A percentile compares a stretch with the other conserved stretches of the same genome.
These are phyloP conservation scores for Eleusine indica DNA, from an alignment of 176 grass and related monocot genomes.

Conservation along the genomic window DNA sequence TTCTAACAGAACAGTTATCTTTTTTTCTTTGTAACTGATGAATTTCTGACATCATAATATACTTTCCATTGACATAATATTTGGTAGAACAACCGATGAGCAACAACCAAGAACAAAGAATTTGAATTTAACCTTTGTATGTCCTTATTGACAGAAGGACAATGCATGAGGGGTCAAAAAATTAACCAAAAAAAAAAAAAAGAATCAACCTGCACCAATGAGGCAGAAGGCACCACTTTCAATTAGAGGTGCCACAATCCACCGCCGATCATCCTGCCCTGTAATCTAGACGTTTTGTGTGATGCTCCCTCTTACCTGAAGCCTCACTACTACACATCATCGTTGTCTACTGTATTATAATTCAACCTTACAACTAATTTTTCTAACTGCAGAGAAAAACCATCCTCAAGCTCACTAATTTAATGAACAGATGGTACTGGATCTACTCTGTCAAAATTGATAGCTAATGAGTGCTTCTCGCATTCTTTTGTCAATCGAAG, in stretches of 20 bases:
- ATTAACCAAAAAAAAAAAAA: slow-evolving; percentile 53
- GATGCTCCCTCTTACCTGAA: slow-evolving; percentile 58
- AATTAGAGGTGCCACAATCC: slow-evolving; percentile 54
- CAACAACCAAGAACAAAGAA: slow-evolving; percentile 77
- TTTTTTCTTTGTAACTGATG: slow-evolving; percentile 24
- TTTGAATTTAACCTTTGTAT: slow-evolving; percentile 69
- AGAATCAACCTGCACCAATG: slow-evolving; percentile 62
- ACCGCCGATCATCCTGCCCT: slow-evolving; percentile 41
- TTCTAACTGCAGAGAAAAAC: slow-evolving; percentile 57
- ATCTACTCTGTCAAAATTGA: slow-evolving; percentile 75
- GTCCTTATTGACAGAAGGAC: slow-evolving; percentile 69
- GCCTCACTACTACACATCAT: slow-evolving; percentile 34
- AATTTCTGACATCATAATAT: slow-evolving; percentile 45
- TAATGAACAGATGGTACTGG: slow-evolving; percentile 64
- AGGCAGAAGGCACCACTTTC: slow-evolving; percentile 50
- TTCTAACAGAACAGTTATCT: slow-evolving; percentile 23
- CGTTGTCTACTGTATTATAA: slow-evolving; percentile 53
- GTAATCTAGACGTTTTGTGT: slow-evolving; percentile 49
- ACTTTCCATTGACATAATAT: slow-evolving; percentile 43
- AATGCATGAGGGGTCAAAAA: slow-evolving; percentile 53
- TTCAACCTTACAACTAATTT: slow-evolving; percentile 55
- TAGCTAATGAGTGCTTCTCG: slow-evolving; percentile 49
- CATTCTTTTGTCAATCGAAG: slow-evolving; percentile 30
- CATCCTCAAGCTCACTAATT: slow-evolving; percentile 60
- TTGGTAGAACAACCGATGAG: slow-evolving; percentile 62